phyloP scores from a whole-genome alignment of 2,329 filamentous ascomycete genomes.

The Aaosphaeria arxii region DNA sequence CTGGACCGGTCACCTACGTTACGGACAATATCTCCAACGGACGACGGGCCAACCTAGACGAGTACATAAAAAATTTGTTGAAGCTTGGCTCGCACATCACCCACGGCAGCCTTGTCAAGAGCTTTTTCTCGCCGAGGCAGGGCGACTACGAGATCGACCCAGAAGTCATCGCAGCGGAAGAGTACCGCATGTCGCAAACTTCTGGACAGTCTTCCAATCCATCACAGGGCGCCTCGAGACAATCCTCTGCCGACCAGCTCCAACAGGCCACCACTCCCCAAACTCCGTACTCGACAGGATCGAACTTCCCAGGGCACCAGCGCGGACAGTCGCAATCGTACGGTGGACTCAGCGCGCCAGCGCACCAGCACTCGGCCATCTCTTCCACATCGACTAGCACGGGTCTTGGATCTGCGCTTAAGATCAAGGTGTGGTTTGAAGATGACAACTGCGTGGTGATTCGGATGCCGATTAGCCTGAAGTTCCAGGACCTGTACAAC shows the following conservation, averaged over 20 bases:
- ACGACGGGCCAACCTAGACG: constrained; percentile 85
- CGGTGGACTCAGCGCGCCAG: constrained; percentile 30
- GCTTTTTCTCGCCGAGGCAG: constrained; percentile 85
- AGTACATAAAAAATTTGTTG: constrained; percentile 91
- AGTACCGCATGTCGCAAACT: constrained; percentile 69
- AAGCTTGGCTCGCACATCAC: constrained; percentile 81
- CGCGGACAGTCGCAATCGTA: constrained; percentile 38
- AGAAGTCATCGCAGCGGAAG: constrained; percentile 58
- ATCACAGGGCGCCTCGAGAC: constrained; percentile 34
- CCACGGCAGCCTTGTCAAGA: constrained; percentile 76
- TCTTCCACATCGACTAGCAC: constrained; percentile 27
- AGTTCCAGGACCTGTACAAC: constrained; percentile 72
- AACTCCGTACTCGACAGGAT: constrained; percentile 32
- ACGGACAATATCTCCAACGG: constrained; percentile 97
- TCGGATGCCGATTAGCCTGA: constrained; percentile 77
- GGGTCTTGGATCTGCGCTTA: constrained; percentile 52
- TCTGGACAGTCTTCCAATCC: constrained; percentile 40
- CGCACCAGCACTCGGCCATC: constrained; percentile 34
- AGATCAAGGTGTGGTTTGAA: constrained; percentile 93
- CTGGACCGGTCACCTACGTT: constrained; percentile 93
- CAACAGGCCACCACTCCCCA: constrained; percentile 31
- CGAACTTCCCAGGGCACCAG: constrained; percentile 42
- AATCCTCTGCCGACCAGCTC: constrained; percentile 39
- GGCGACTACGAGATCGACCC: constrained; percentile 92
- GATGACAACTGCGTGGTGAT: constrained; percentile 84